Evolutionary conservation across 352 stramenopile genomes (phyloP), one percentile per base, ranked within the genome.

Genomic region (Aphanomyces cochlioides): DNA sequence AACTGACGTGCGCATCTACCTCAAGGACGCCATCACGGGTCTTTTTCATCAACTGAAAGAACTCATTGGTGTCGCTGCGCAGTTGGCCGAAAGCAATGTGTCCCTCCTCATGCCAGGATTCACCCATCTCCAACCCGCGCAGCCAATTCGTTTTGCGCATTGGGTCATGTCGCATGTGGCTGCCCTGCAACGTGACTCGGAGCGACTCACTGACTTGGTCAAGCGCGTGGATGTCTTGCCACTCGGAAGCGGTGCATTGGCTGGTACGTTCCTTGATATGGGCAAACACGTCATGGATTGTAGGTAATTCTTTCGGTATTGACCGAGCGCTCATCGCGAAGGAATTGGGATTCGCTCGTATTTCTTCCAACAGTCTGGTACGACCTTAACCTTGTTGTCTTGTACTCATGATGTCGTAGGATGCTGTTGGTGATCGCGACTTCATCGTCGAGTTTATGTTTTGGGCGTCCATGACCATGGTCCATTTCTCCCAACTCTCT

Each of bases 361-460:
- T 97, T 53, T 98, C 95, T 37, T 83, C 87, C 45, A 99, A 99
- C 84, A 98, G 91, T 54, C 81, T 99, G 41, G 64, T 70, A 63
- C 47, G 50, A 17, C 15, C 7, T 67, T 17, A 57, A 7, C 28
- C 4, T 45, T 59, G 13, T 34, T 28, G 8, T 54, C 57, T 12
- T 21, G 17, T 48, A 7, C 15, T 47, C 8, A n/a, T 53, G 41
- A 66, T 59, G 34, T 69, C 34, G 45, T 63, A 70, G 64, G 97
- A 99, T 77, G 93, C 95, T 17, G 96, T 99, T 21, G 99, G 94
- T 73, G 97, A 99, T 84, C 92, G 97, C 64, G 97, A 99, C 81
- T 99, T 99, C 87, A 90, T 99, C 59, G 96, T 96, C 47, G 97
- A 99, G 81, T 99, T 99, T 76, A 78, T 99, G 63, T 98, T 98